Conservation (phyloP, 371 early-diverging fungal species). For the Circinella umbellata region DNA sequence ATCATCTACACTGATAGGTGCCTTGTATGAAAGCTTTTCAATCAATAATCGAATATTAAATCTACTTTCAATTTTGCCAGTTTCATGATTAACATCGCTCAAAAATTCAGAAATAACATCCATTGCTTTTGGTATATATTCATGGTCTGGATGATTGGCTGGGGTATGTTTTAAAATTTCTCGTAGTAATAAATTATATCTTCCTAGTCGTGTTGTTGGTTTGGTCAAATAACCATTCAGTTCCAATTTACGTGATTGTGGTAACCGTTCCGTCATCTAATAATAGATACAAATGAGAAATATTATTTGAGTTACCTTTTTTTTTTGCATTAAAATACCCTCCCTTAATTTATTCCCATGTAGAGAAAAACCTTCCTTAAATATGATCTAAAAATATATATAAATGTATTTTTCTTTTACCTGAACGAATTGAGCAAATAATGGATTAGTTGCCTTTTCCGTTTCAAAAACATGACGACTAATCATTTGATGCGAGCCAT, state of each 20-base stretch:
- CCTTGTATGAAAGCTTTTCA: slow-evolving; percentile 32
- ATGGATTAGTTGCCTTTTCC: slow-evolving; percentile 71
- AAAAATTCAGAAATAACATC: slow-evolving; percentile 70
- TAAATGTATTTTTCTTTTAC: slow-evolving; percentile 30
- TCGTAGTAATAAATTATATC: slow-evolving; percentile 86
- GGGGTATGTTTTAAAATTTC: slow-evolving; percentile 88
- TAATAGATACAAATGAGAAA: neutral
- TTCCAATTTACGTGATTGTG: slow-evolving; percentile 83
- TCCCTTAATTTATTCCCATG: neutral
- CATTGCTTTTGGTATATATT: slow-evolving; percentile 63
- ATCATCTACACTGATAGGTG: slow-evolving; percentile 16
- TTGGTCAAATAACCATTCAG: slow-evolving; percentile 81
- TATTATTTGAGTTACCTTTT: too few species aligned
- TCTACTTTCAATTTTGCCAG: slow-evolving; percentile 85
- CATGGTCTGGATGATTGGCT: slow-evolving; percentile 79
- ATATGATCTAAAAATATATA: too few species aligned
- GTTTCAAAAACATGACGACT: slow-evolving; percentile 83
- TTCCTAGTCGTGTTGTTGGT: slow-evolving; percentile 88
- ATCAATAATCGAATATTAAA: slow-evolving; percentile 60
- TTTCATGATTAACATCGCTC: slow-evolving; percentile 78
- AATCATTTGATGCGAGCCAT: slow-evolving; percentile 88
- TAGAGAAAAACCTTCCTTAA: neutral
- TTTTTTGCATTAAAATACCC: too few species aligned
- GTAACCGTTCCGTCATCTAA: slow-evolving; percentile 71
- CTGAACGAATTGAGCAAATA: slow-evolving; percentile 77